Base-by-base conservation (phyloP, 1,284 basidiomycete genomes). In the Mycosarcoma maydis region DNA sequence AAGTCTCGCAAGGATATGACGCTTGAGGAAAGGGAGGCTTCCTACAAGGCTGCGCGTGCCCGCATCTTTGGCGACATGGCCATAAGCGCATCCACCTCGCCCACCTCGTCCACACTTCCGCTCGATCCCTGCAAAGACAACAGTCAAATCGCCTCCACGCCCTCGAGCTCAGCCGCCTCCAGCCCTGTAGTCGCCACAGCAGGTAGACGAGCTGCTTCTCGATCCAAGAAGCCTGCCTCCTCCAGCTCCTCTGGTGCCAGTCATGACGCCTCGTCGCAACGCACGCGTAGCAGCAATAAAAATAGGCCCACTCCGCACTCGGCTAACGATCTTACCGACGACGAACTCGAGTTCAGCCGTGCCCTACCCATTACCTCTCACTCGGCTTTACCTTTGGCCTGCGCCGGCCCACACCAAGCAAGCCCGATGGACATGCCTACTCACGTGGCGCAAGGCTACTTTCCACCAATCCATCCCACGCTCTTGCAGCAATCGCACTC, bases 21-120 rank as follows among this genome's bases (percentile, higher is more conserved):
- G 3, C 69, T 77, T n/a, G 69, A 76, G 45, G 75, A 77, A 47
- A 40, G 73, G 22, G 74, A 76, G 39, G 72, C 72, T 17, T 62
- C 71, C 4, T 77, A 77, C 64, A 65, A 58, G 47, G 74, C 71
- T n/a, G 75, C 75, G 3, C 51, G 75, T 13, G 64, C 70, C 7
- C 55, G 75, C 24, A 77, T 77, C 54, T 77, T 77, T 58, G 74
- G 72, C 22, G 66, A 61, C 9, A 19, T 41, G 20, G 37, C 40
- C 14, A 30, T 44, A 6, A 49, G 26, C 27, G 45, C 37, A 20
- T 41, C 61, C 0, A 36, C 47, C 16, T 56, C 60, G 9, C 44
- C 55, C 20, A 57, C 65, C 20, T 56, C 53, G 4, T 53, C 53
- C 8, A 41, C 57, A 0, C 48, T 38, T 16, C 49, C 45, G 30